Evolutionary conservation across 495 filamentous ascomycete species (phyloP).

Genomic region (Aspergillus hancockii): DNA sequence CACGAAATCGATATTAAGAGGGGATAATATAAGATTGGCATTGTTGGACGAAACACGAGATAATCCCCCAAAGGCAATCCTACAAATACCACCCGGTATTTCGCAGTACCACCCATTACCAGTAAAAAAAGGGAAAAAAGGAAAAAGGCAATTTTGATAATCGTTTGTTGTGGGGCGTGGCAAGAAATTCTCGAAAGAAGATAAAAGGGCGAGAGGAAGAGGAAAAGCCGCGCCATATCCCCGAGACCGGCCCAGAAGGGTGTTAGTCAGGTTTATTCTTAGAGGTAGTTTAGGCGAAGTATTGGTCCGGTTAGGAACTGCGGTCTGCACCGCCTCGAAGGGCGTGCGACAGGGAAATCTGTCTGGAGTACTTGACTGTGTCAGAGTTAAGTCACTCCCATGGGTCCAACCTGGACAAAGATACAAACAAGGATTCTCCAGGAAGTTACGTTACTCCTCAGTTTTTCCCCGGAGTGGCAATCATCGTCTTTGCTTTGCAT

Average conservation of each 20-base stretch:
- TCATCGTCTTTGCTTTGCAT: slow-evolving; percentile 2
- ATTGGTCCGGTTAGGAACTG: background rate
- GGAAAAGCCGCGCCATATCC: slow-evolving; percentile 20
- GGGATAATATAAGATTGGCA: too few species aligned
- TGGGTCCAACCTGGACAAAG: background rate
- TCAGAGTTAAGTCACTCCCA: background rate
- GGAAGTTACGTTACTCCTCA: too few species aligned
- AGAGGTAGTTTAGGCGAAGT: background rate
- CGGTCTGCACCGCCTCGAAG: slow-evolving; percentile 8
- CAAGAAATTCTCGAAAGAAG: slow-evolving; percentile 28
- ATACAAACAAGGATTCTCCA: slow-evolving; percentile 9
- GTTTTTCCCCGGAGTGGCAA: slow-evolving; percentile 3
- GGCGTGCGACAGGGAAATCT: background rate
- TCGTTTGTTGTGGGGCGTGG: slow-evolving; percentile 8
- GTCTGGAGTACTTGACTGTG: background rate
- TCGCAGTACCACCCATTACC: slow-evolving; percentile 4
- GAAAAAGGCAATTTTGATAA: background rate
- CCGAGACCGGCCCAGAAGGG: slow-evolving; percentile 35
- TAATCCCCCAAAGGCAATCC: background rate
- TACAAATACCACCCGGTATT: slow-evolving; percentile 6
- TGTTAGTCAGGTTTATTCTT: slow-evolving; percentile 12
- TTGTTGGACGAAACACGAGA: background rate
- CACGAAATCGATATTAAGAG: too few species aligned
- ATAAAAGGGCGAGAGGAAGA: slow-evolving; percentile 19
- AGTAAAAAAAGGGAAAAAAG: background rate